phyloP scores from a whole-genome alignment of 2,329 filamentous ascomycete species.

The Ceratocystis huliohia region DNA sequence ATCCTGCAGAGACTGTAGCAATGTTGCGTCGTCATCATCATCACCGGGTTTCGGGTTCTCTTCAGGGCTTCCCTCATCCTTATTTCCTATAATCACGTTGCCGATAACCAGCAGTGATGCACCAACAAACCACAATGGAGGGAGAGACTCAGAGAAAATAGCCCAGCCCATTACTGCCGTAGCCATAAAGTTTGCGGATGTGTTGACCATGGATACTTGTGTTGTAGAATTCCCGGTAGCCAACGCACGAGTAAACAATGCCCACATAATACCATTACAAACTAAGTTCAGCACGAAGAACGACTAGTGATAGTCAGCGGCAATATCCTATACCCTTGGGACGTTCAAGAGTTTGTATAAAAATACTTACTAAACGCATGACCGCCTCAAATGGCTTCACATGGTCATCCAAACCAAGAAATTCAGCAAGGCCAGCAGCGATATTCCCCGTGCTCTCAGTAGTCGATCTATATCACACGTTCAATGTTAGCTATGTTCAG shows the following conservation, averaged over 20 bases:
- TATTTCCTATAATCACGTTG: conserved; percentile 63
- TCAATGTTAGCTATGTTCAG: background rate
- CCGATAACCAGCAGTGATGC: conserved; percentile 60
- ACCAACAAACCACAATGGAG: conserved; percentile 64
- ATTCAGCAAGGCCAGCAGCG: conserved; percentile 33
- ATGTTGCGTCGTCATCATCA: conserved; percentile 21
- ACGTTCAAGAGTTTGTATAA: background rate
- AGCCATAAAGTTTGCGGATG: conserved; percentile 67
- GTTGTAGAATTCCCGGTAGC: conserved; percentile 61
- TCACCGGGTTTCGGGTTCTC: background rate
- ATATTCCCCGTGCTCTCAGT: conserved; percentile 41
- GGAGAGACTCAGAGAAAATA: conserved; percentile 60
- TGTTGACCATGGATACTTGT: conserved; percentile 71
- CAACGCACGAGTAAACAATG: conserved; percentile 67
- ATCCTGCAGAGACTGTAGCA: conserved; percentile 23
- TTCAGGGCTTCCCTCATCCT: conserved; percentile 40
- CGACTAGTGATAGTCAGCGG: conserved; percentile 33
- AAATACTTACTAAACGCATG: conserved; percentile 36
- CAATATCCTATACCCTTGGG: background rate
- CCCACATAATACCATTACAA: conserved; percentile 77
- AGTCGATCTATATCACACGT: conserved; percentile 36
- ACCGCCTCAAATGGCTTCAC: conserved; percentile 36
- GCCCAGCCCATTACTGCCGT: conserved; percentile 58
- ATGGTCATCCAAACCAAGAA: conserved; percentile 33
- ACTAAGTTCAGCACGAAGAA: conserved; percentile 65